These are phyloP conservation scores for Biancaea sappan DNA, from an alignment of 306 rosid genomes.

Conservation along the genomic window DNA sequence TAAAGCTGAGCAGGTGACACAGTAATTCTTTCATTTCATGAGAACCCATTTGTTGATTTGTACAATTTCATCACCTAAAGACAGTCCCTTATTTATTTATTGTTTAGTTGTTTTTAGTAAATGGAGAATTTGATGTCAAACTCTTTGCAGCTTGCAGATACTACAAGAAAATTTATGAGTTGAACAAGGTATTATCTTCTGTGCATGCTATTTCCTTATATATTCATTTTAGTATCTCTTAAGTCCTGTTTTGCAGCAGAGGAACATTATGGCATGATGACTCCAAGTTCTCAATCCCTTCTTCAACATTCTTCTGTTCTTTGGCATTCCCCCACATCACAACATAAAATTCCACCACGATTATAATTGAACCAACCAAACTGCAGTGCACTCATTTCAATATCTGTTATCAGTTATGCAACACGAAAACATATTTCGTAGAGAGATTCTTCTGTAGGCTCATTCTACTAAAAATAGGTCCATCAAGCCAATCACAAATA, in stretches of 20 bases:
- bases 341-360: conserved; percentile 50
- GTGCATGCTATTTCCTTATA: not conserved
- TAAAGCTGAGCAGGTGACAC: no score
- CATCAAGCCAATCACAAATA: not conserved
- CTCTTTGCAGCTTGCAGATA: not conserved
- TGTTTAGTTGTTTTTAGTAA: not conserved
- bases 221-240: conserved; percentile 18
- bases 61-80: not conserved
- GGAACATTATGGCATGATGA: conserved; percentile 36
- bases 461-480: not conserved
- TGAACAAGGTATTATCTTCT: not conserved
- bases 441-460: no score
- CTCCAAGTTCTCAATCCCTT: not conserved
- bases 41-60: not conserved
- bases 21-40: not conserved
- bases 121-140: not conserved
- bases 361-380: conserved; percentile 51
- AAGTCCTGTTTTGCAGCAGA: conserved; percentile 40
- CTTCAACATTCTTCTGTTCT: conserved; percentile 32
- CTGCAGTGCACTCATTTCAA: conserved; percentile 27
- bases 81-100: not conserved
- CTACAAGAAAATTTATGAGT: not conserved
- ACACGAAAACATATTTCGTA: no score
- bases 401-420: not conserved
- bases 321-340: conserved; percentile 57